These are phyloP conservation scores for Vigna nakashimae DNA, from an alignment of 306 rosid genomes.

Conservation along the genomic window DNA sequence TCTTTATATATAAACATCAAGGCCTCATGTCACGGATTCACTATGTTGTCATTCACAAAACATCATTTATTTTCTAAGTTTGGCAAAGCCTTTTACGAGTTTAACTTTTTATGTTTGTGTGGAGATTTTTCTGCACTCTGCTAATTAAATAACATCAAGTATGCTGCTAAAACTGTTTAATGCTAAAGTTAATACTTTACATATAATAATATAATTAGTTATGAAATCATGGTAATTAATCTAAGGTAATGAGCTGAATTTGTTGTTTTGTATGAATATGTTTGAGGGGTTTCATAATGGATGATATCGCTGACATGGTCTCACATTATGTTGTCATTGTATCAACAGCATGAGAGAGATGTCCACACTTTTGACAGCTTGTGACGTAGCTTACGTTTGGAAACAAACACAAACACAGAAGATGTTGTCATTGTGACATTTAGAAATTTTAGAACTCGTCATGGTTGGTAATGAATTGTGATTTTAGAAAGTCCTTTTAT, in stretches of 20 bases:
- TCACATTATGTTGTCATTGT: constrained; percentile 46
- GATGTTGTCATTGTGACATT: background rate
- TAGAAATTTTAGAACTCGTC: background rate
- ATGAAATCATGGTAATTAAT: background rate
- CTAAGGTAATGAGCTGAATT: background rate
- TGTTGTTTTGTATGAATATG: background rate
- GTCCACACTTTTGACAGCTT: constrained; percentile 8
- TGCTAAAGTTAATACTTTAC: background rate
- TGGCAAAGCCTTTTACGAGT: too few relatives aligned
- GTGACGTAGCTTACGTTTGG: background rate
- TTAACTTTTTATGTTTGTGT: too few relatives aligned
- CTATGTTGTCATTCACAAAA: constrained; percentile 42
- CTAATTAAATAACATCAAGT: background rate
- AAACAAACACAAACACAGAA: background rate
- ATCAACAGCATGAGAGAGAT: constrained; percentile 25
- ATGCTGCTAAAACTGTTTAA: background rate
- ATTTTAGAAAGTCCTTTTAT: too few relatives aligned
- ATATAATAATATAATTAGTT: background rate
- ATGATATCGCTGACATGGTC: background rate
- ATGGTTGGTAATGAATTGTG: too few relatives aligned
- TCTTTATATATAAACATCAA: constrained; percentile 6
- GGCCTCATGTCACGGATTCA: constrained; percentile 18
- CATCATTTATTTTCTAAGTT: background rate
- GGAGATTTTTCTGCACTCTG: background rate
- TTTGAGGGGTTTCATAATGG: constrained; percentile 2